Conservation (phyloP, 129 eudicot species). For the Flaveria linearis region DNA sequence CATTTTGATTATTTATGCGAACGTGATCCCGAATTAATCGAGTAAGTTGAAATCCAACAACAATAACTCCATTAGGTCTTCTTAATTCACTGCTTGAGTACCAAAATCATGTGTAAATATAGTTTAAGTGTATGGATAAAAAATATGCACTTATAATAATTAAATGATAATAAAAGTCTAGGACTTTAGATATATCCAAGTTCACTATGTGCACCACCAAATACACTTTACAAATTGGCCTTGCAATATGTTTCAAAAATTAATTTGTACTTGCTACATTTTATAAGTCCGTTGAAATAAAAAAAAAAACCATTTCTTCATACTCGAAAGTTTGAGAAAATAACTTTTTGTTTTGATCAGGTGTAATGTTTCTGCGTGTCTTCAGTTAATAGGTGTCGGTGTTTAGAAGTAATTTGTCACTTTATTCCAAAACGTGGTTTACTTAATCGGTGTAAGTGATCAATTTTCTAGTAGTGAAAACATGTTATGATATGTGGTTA, state of each 20-base stretch:
- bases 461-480: neutral
- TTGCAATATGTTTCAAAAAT: too few species aligned
- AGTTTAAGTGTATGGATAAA: neutral
- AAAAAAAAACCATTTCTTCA: too few species aligned
- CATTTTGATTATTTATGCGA: slow-evolving; percentile 25
- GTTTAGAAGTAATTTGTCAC: neutral
- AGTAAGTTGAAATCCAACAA: slow-evolving; percentile 14
- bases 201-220: too few species aligned
- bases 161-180: neutral
- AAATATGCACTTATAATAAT: neutral
- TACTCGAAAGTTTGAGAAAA: too few species aligned
- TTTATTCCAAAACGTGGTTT: neutral
- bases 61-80: neutral
- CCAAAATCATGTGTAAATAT: neutral
- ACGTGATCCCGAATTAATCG: slow-evolving; percentile 17
- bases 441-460: too few species aligned
- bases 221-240: too few species aligned
- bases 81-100: neutral
- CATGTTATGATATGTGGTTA: neutral
- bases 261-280: too few species aligned
- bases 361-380: too few species aligned
- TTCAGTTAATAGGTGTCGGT: neutral
- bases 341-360: too few species aligned
- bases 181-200: too few species aligned
- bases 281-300: too few species aligned